A percentile compares a stretch with the other conserved stretches of the same genome.
phyloP scores from a whole-genome alignment of 345 rosid genomes.

The Lumnitzera racemosa region DNA sequence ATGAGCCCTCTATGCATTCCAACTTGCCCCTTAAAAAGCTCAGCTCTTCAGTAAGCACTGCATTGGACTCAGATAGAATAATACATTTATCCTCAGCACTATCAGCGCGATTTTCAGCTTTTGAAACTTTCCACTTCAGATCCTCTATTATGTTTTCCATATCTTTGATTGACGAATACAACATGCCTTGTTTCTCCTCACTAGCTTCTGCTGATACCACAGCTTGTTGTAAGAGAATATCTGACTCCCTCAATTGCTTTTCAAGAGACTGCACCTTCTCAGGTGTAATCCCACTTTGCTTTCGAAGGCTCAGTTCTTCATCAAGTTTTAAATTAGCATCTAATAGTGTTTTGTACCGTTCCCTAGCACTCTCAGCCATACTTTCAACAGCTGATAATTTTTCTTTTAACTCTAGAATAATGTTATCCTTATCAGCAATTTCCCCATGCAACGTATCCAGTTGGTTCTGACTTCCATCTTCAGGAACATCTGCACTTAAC shows the following conservation, averaged over 20 bases:
- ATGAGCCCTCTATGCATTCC: conserved; percentile 50
- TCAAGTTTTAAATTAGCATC: conserved; percentile 43
- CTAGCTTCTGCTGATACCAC: conserved; percentile 80
- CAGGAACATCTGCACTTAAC: neutral
- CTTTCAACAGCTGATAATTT: conserved; percentile 37
- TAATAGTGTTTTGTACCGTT: conserved; percentile 30
- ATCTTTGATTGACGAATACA: conserved; percentile 58
- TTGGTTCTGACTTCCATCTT: conserved; percentile 19
- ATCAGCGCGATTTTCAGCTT: conserved; percentile 71
- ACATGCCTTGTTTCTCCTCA: conserved; percentile 69
- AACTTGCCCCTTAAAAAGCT: conserved; percentile 59
- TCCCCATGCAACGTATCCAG: conserved; percentile 12
- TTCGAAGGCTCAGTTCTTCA: conserved; percentile 42
- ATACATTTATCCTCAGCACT: conserved; percentile 69
- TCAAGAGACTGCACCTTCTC: conserved; percentile 62
- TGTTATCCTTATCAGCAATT: conserved; percentile 24
- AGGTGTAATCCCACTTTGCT: conserved; percentile 27
- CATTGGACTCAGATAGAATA: conserved; percentile 68
- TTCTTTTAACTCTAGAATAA: conserved; percentile 35
- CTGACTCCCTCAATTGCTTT: conserved; percentile 55
- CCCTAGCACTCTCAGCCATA: conserved; percentile 50
- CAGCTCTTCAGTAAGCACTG: conserved; percentile 60
- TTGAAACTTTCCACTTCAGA: conserved; percentile 60
- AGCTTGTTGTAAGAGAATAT: conserved; percentile 61
- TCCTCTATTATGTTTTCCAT: conserved; percentile 79